phyloP scores from a whole-genome alignment of 148 eudicot species.

The Rhododendron henanense region DNA sequence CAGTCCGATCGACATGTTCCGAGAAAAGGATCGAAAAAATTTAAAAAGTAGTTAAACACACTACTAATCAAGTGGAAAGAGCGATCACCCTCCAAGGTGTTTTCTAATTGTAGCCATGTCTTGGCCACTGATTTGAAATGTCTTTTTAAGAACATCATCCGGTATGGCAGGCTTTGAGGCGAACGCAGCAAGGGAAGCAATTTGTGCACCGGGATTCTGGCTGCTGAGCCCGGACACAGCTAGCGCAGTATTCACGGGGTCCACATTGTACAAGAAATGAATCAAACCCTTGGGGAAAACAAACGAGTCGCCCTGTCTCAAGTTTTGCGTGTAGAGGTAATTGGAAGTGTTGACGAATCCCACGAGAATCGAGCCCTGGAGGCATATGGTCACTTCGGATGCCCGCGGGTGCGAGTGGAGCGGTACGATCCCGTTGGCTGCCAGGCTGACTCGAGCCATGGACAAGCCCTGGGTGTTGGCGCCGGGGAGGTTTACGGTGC shows the following conservation, averaged over 20 bases:
- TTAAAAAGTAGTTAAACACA: neutral
- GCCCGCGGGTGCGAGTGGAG: slow-evolving; percentile 91
- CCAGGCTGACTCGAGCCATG: slow-evolving; percentile 72
- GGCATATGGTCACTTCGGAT: slow-evolving; percentile 67
- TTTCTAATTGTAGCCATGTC: slow-evolving; percentile 53
- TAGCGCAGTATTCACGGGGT: slow-evolving; percentile 30
- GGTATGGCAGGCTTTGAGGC: slow-evolving; percentile 50
- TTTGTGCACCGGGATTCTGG: slow-evolving; percentile 70
- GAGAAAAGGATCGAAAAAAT: neutral
- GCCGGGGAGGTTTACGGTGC: slow-evolving; percentile 55
- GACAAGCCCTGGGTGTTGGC: slow-evolving; percentile 64
- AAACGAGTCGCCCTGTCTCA: slow-evolving; percentile 70
- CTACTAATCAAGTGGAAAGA: neutral
- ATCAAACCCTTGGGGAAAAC: slow-evolving; percentile 75
- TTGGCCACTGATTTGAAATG: slow-evolving; percentile 53
- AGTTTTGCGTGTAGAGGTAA: slow-evolving; percentile 37
- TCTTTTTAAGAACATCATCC: slow-evolving; percentile 50
- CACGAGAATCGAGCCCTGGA: slow-evolving; percentile 60
- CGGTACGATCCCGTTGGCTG: slow-evolving; percentile 58
- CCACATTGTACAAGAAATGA: slow-evolving; percentile 64
- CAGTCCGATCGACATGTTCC: neutral
- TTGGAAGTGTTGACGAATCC: slow-evolving; percentile 73
- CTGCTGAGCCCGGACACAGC: slow-evolving; percentile 63
- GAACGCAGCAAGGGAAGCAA: slow-evolving; percentile 42
- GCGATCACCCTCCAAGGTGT: slow-evolving; percentile 51